A percentile compares a stretch with the other conserved stretches of the same genome.
Evolutionary conservation across 2,329 filamentous ascomycete species (phyloP).

Genomic region (Thielaviopsis euricoi): DNA sequence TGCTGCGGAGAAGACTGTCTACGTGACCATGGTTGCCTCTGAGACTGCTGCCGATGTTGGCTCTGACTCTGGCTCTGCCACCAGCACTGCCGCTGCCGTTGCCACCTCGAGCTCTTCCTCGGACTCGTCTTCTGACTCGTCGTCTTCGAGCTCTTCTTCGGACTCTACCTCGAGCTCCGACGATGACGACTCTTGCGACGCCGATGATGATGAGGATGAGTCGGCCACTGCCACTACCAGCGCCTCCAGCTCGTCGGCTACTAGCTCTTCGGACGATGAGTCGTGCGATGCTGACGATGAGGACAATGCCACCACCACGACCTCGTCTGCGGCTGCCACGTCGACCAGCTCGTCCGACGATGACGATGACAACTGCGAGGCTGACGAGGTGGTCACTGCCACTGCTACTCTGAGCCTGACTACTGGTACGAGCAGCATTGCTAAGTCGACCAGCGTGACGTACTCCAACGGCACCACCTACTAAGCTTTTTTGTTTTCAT

Average conservation of each 20-base stretch:
- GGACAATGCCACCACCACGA: conserved; percentile 7
- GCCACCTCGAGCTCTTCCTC: conserved; percentile 7
- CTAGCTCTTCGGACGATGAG: not conserved
- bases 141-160: too few relatives aligned
- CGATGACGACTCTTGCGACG: too few relatives aligned
- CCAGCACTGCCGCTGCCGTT: conserved; percentile 19
- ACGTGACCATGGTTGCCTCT: conserved; percentile 15
- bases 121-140: not conserved
- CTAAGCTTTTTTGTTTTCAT: too few relatives aligned
- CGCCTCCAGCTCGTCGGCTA: not conserved
- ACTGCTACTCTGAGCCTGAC: conserved; percentile 17
- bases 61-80: conserved; percentile 12
- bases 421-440: conserved; percentile 20
- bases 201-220: too few relatives aligned
- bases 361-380: conserved; percentile 13
- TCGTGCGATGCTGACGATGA: not conserved
- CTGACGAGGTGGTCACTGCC: conserved; percentile 8
- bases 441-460: conserved; percentile 17
- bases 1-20: conserved; percentile 16
- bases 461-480: conserved; percentile 23
- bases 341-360: conserved; percentile 7
- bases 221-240: not conserved
- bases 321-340: not conserved
- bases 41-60: not conserved
- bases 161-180: too few relatives aligned